Evolutionary conservation across 2,329 filamentous ascomycete species (phyloP), one percentile per base, ranked within the genome.

Genomic region (Penicillium sp.): DNA sequence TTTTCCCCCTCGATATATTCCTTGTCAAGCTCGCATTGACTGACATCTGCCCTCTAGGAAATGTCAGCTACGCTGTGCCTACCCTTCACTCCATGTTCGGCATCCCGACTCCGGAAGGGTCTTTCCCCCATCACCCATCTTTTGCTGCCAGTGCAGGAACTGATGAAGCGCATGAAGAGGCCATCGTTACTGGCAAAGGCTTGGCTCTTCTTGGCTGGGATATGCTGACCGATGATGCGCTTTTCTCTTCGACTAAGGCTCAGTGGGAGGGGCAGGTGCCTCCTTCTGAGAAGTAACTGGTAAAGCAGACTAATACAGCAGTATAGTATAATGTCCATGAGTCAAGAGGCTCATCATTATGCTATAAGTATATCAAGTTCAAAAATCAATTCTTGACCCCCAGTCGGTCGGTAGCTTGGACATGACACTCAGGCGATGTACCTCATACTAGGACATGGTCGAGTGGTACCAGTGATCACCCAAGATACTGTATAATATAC

Each of bases 31-130:
- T 24, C 7, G 1, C 4, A 20, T 9, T 33, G 9, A 53, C 18
- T n/a, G 4, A 21, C 18, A 37, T 34, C 5, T 27, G 30, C 10
- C 8, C 10, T 34, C 27, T n/a, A 78, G 78, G 78, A 20, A 81
- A 82, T 48, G 77, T 82, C 12, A 75, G 73, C 10, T 77, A 80
- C 43, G 54, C 71, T 1, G 65, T 77, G 2, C 79, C 79, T 1
- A 73, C 72, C 3, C 75, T 82, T 43, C 79, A 82, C 55, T 75
- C 76, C 3, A 75, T 72, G 27, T 81, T 82, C 51, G 68, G 65
- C 1, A 78, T 82, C 26, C 69, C 74, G 0, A 68, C 72, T 1
- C 58, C 68, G 0, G 67, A 71, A 12, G 72, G 64, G 2, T 54
- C 60, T 1, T 68, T 56, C 20, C 68, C 63, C 6, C 74, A 76